Percentiles rank a stretch among this genome's conserved stretches.
Evolutionary conservation across 768 basidiomycete species (phyloP).

Genomic region (Rickenella mellea): DNA sequence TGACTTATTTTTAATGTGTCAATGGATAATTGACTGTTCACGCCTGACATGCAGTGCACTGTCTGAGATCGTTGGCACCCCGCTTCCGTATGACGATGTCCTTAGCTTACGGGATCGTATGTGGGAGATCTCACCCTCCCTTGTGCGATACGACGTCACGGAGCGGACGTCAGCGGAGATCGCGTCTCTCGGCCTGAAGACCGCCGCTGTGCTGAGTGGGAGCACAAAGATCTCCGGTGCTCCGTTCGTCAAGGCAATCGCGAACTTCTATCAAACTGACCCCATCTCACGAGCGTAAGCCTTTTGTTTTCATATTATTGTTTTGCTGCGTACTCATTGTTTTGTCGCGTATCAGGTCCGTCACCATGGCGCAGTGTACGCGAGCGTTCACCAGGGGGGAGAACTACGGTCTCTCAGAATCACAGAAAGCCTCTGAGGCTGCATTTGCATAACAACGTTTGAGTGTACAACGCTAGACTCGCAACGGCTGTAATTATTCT

Average conservation of each 20-base stretch:
- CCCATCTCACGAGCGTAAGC: constrained; percentile 88
- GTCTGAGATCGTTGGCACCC: constrained; percentile 73
- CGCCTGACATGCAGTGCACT: constrained; percentile 49
- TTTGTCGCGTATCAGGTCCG: constrained; percentile 42
- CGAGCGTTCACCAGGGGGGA: constrained; percentile 77
- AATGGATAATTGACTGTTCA: background rate
- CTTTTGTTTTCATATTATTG: background rate
- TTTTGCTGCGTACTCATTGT: constrained; percentile 2
- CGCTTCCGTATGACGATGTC: constrained; percentile 86
- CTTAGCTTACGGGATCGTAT: constrained; percentile 79
- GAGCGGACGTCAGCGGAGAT: constrained; percentile 73
- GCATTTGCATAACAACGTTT: constrained; percentile 30
- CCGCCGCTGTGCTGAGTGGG: constrained; percentile 40
- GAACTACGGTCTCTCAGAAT: constrained; percentile 44
- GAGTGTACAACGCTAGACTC: too few species aligned
- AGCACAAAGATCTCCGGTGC: constrained; percentile 47
- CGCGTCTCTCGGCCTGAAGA: constrained; percentile 58
- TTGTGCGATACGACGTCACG: constrained; percentile 75
- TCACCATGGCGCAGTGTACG: constrained; percentile 93
- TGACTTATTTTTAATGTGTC: background rate
- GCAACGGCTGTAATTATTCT: too few species aligned
- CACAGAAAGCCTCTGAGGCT: constrained; percentile 33
- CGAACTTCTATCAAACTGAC: constrained; percentile 95
- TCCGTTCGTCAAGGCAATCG: constrained; percentile 70
- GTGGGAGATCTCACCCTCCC: constrained; percentile 92